These are phyloP conservation scores for Penicillium sp. DNA, from an alignment of 2,329 filamentous ascomycete species.

Conservation along the genomic window DNA sequence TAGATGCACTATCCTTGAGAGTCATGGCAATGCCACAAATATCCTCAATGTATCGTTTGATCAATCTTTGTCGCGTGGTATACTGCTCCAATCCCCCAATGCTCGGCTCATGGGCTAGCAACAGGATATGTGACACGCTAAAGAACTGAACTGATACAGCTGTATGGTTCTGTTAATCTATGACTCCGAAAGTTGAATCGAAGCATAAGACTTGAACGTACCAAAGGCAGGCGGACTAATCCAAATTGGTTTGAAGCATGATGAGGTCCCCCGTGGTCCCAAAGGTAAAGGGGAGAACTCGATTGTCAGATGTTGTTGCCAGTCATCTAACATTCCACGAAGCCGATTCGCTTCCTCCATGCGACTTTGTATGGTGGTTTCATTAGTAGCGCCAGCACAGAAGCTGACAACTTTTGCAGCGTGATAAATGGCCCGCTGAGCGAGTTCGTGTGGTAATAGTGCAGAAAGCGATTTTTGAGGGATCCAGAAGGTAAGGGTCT, in stretches of 20 bases:
- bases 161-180: background rate
- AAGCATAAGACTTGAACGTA: background rate
- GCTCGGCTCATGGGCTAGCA: conserved; percentile 23
- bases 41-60: conserved; percentile 20
- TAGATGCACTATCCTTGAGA: conserved; percentile 24
- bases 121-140: conserved; percentile 20
- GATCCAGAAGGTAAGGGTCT: conserved; percentile 26
- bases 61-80: conserved; percentile 15
- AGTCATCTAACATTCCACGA: conserved; percentile 24
- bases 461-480: conserved; percentile 18
- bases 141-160: conserved; percentile 25
- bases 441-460: conserved; percentile 19
- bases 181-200: background rate
- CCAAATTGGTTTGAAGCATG: conserved; percentile 22
- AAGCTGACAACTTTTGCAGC: conserved; percentile 25
- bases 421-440: conserved; percentile 20
- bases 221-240: conserved; percentile 28
- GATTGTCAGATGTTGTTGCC: conserved; percentile 25
- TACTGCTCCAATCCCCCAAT: conserved; percentile 21
- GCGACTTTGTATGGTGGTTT: conserved; percentile 12
- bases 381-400: conserved; percentile 13
- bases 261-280: background rate
- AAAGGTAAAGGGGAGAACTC: conserved; percentile 27
- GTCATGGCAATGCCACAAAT: conserved; percentile 29
- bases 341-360: conserved; percentile 18